A percentile compares a stretch with the other conserved stretches of the same genome.
These are phyloP conservation scores for Aspergillus sclerotiicarbonarius DNA, from an alignment of 495 filamentous ascomycete species.

Conservation along the genomic window DNA sequence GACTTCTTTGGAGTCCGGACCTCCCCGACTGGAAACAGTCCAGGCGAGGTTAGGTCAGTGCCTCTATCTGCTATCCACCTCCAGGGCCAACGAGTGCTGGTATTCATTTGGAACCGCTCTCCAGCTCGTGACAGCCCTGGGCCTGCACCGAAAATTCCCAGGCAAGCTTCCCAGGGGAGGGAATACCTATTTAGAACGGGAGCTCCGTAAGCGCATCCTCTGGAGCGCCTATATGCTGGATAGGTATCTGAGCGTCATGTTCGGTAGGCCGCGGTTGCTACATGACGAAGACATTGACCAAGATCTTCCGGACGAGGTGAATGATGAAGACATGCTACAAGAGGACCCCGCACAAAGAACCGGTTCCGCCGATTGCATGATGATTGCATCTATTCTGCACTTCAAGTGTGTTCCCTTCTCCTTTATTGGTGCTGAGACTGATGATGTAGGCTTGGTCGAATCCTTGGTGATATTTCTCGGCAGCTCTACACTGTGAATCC, in stretches of 20 bases:
- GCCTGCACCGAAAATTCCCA: conserved; percentile 39
- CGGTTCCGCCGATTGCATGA: conserved; percentile 42
- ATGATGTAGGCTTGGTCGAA: conserved; percentile 38
- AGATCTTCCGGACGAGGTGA: conserved; percentile 48
- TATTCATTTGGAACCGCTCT: conserved; percentile 48
- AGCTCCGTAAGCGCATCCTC: conserved; percentile 53
- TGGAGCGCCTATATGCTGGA: conserved; percentile 58
- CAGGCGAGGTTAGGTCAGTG: conserved; percentile 46
- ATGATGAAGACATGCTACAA: conserved; percentile 53
- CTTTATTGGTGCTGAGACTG: conserved; percentile 11
- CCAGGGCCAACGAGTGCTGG: conserved; percentile 51
- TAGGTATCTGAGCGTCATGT: conserved; percentile 56
- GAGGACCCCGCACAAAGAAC: conserved; percentile 33
- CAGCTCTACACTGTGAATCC: conserved; percentile 50
- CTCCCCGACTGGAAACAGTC: conserved; percentile 44
- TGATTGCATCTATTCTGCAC: conserved; percentile 48
- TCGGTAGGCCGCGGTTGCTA: conserved; percentile 53
- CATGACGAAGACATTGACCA: conserved; percentile 55
- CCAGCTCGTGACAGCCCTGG: conserved; percentile 45
- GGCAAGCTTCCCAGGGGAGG: conserved; percentile 32
- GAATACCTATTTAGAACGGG: conserved; percentile 36
- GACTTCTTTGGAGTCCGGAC: conserved; percentile 41
- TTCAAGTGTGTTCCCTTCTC: conserved; percentile 29
- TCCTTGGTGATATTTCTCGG: conserved; percentile 44
- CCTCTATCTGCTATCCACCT: conserved; percentile 44